Evolutionary conservation across 2,329 filamentous ascomycete species (phyloP).

Genomic region (Chaetomium olivaceum): DNA sequence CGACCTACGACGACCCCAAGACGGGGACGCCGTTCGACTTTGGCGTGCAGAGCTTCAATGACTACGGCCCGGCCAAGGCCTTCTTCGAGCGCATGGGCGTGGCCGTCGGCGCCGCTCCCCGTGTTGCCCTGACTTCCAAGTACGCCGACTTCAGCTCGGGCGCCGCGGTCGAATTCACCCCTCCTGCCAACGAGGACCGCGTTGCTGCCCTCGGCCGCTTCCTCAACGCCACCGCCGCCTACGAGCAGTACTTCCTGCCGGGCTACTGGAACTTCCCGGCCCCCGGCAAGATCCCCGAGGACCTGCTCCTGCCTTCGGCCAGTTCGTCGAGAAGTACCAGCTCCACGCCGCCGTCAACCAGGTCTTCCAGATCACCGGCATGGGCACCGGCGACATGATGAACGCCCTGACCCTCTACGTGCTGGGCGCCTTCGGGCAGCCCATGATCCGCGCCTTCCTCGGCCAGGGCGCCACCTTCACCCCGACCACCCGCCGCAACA

Average conservation of each 20-base stretch:
- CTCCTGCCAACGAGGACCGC: slow-evolving; percentile 30
- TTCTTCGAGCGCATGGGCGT: slow-evolving; percentile 50
- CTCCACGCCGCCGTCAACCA: slow-evolving; percentile 45
- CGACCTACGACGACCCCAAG: slow-evolving; percentile 49
- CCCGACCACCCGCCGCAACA: slow-evolving; percentile 40
- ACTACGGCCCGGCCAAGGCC: slow-evolving; percentile 42
- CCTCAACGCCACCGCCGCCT: slow-evolving; percentile 36
- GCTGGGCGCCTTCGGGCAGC: slow-evolving; percentile 41
- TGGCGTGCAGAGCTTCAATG: slow-evolving; percentile 42
- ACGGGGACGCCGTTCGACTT: slow-evolving; percentile 40
- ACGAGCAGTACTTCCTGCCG: slow-evolving; percentile 39
- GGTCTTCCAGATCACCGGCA: slow-evolving; percentile 43
- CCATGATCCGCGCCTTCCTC: slow-evolving; percentile 40
- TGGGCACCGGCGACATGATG: slow-evolving; percentile 48
- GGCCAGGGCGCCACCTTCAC: slow-evolving; percentile 37
- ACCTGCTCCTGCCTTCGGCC: slow-evolving; percentile 49
- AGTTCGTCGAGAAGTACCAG: slow-evolving; percentile 51
- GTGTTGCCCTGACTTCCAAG: slow-evolving; percentile 35
- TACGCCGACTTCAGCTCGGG: slow-evolving; percentile 45
- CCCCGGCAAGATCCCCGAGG: slow-evolving; percentile 46
- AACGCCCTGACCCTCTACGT: slow-evolving; percentile 48
- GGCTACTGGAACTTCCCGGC: slow-evolving; percentile 46
- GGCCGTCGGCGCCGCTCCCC: slow-evolving; percentile 31
- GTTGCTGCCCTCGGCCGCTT: slow-evolving; percentile 35
- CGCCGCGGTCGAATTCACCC: slow-evolving; percentile 33